Base-by-base conservation (phyloP, 805 yeast genomes). In the Saccharomycopsis olivae region DNA sequence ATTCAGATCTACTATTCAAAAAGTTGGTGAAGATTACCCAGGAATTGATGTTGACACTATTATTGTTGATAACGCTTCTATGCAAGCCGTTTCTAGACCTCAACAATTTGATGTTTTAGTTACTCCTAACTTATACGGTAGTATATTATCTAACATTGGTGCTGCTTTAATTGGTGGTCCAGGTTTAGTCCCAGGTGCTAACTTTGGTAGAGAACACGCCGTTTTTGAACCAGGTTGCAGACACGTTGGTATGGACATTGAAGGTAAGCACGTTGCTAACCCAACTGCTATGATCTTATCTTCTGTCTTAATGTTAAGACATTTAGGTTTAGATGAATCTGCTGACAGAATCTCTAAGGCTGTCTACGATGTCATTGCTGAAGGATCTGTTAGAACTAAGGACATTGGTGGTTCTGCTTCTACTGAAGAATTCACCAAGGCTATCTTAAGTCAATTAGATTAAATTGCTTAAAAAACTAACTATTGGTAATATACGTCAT, bases 191-290 rank as follows among this genome's bases (percentile, higher is more conserved):
- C 96, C 98, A 54, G 97, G 97, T 66, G 96, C 94, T 57, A 86
- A 87, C 73, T 88, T 84, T 52, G 98, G 98, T 66, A 81, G 95
- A 65, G 96, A 89, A 56, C 80, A 81, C 63, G 97, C 97, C 42
- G 94, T 89, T 47, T 89, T 92, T 65, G 98, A 89, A 73, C 97
- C 98, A 56, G 98, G 97, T 68, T 88, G 96, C 69, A 84, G 98
- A 75, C 97, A 88, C 71, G 97, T 88, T 57, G 97, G 97, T 66
- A 73, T 89, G 55, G 96, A 89, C 65, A 84, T 92, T 62, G 73
- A 84, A 72, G 96, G 95, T 59, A 75, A 84, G 66, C 83, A 86
- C 71, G 73, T 85, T 49, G 97, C 97, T 50, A 89, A 89, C 78
- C 98, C 98, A 61, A 85, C 96, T 47, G 97, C 96, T 53, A 82